Conservation (phyloP, 352 stramenopile genomes). For the Saprolegnia parasitica region DNA sequence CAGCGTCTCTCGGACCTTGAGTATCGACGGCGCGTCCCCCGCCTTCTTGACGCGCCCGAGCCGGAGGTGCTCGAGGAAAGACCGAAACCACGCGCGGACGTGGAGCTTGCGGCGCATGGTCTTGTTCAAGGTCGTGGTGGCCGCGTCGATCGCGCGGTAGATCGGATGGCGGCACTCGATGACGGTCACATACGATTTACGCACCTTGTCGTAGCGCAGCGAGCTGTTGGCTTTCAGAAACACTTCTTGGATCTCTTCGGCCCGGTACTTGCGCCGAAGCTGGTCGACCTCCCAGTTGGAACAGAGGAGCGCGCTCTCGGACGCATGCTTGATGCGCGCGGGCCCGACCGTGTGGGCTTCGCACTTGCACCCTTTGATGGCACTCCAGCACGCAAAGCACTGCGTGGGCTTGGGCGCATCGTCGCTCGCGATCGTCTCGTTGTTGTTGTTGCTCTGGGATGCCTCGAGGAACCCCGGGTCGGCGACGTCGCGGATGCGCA, state of each 20-base stretch:
- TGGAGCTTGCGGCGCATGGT: conserved; percentile 82
- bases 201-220: conserved; percentile 79
- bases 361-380: conserved; percentile 77
- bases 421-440: neutral
- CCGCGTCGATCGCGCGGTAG: conserved; percentile 69
- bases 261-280: conserved; percentile 74
- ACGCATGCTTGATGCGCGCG: conserved; percentile 43
- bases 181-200: conserved; percentile 86
- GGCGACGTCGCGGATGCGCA: conserved; percentile 64
- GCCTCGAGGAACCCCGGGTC: conserved; percentile 57
- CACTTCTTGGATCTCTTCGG: conserved; percentile 91
- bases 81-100: conserved; percentile 82
- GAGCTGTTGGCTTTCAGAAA: conserved; percentile 85
- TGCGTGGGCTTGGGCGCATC: conserved; percentile 27
- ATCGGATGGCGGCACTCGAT: conserved; percentile 89
- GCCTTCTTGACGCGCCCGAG: conserved; percentile 49
- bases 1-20: conserved; percentile 82
- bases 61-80: conserved; percentile 84
- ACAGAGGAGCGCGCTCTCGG: conserved; percentile 86
- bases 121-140: conserved; percentile 74
- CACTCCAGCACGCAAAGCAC: conserved; percentile 94
- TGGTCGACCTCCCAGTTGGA: conserved; percentile 90
- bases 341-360: conserved; percentile 55
- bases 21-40: conserved; percentile 42
- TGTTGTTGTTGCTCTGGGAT: neutral